Evolutionary conservation across 2,329 filamentous ascomycete species (phyloP), one percentile per base, ranked within the genome.

Genomic region (Diaporthe ilicicola): DNA sequence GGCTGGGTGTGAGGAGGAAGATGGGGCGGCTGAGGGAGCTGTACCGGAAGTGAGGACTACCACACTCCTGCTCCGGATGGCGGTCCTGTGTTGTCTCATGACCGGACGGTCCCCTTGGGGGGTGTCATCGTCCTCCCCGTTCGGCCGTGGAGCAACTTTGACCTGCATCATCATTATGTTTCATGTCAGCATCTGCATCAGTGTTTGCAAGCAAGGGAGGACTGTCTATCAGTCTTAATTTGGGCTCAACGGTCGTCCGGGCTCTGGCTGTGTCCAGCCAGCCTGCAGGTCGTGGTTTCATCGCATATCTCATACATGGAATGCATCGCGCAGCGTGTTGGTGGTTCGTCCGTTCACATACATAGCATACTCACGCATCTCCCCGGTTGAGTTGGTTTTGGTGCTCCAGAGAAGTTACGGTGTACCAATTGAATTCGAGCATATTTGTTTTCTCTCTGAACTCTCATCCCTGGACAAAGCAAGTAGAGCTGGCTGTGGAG

Each of bases 21-120:
- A 73, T 73, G 71, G 71, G 70, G 17, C 62, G 44, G 22, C 34
- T 73, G 22, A 73, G 68, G 51, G 71, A 67, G 6, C 24, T 73
- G 1, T 73, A 73, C 46, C 64, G 71, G 22, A 55, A 67, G 42
- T 66, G 39, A 27, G 56, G 59, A 13, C 48, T 67, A 13, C 54
- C 51, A 27, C n/a, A 1, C 29, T 22, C 7, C n/a, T 51, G 27
- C n/a, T 54, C 12, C 27, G 29, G 51, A 34, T 5, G 29, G 51
- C 19, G 15, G 8, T 32, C 5, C 15, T 53, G 1, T 19, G 17
- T 2, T 13, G n/a, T 29, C 9, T 29, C 24, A n/a, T 19, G 55
- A 22, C 17, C 6, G 39, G 27, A n/a, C 56, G 32, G 4, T 34
- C 32, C 32, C 32, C 27, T 34, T 9, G 15, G 24, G 39, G 29